A percentile compares a stretch with the other conserved stretches of the same genome.
These are phyloP conservation scores for Coemansia sp. DNA, from an alignment of 192 early-diverging fungal genomes.

Conservation along the genomic window DNA sequence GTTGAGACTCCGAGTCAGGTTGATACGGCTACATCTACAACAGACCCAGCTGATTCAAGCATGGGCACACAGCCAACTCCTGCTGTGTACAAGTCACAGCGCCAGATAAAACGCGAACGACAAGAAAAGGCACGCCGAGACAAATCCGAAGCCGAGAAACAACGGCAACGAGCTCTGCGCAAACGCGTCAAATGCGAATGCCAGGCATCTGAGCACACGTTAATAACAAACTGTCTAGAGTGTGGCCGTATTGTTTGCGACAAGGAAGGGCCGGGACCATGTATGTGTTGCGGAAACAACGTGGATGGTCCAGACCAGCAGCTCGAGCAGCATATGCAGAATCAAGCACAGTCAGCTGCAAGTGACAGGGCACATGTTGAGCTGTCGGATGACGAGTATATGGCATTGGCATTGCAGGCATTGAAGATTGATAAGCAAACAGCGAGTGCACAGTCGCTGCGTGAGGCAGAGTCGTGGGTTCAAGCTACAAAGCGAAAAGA, in stretches of 20 bases:
- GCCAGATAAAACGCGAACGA: slow-evolving; percentile 38
- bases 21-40: not conserved
- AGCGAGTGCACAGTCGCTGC: slow-evolving; percentile 10
- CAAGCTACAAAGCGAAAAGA: slow-evolving; percentile 44
- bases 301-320: slow-evolving; percentile 50
- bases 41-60: not conserved
- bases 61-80: not conserved
- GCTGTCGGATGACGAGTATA: slow-evolving; percentile 36
- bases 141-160: slow-evolving; percentile 22
- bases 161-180: slow-evolving; percentile 19
- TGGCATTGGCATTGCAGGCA: slow-evolving; percentile 35
- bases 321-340: slow-evolving; percentile 47
- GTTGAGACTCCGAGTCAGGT: not conserved
- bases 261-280: slow-evolving; percentile 53
- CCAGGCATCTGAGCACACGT: slow-evolving; percentile 47
- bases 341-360: not conserved
- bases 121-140: slow-evolving; percentile 16
- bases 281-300: slow-evolving; percentile 49
- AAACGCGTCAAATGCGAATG: slow-evolving; percentile 49
- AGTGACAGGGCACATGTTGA: slow-evolving; percentile 7
- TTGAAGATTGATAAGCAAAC: slow-evolving; percentile 24
- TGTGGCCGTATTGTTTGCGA: slow-evolving; percentile 59
- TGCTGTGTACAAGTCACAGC: slow-evolving; percentile 23
- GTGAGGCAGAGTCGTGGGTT: slow-evolving; percentile 42
- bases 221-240: slow-evolving; percentile 55